Evolutionary conservation across 306 rosid genomes (phyloP), one percentile per base, ranked within the genome.

Genomic region (Lotus japonicus): DNA sequence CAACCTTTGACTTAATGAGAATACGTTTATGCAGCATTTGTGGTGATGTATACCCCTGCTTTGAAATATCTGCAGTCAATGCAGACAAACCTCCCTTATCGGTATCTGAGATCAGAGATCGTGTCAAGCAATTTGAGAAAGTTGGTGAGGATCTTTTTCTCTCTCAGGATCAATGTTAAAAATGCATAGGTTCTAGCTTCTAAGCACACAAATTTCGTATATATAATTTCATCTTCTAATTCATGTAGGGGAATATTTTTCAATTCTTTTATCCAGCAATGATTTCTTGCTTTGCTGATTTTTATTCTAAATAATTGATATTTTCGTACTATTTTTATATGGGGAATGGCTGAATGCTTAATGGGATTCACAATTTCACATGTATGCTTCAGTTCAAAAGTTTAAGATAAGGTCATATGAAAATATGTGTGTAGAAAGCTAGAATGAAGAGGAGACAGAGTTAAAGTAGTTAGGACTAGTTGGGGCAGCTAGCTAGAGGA

Each of bases 61-160:
- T 90, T 69, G 97, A 92, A 88, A 57, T 92, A 79, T 86, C 98
- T 56, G 98, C 96, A 41, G 82, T 92, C 73, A 92, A 90, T 79
- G 91, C 98, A 49, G 98, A 92, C 84, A 92, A 92, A 76, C 96
- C 98, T 75, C 97, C 96, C 55, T 81, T 92, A 46, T 81, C 82
- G 0, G 81, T 86, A 68, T 80, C 87, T 62, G 75, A 86, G 70
- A 79, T 90, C 68, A 92, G 82, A 78, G 89, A 88, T 57, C 96
- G 98, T 9, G 82, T 92, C 67, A 79, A 86, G 85, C 97, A 88
- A 82, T 92, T 92, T 56, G 86, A 86, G 75, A 78, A 83, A 73
- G 82, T 59, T 77, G 98, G 98, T 92, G 77, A 90, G 94, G 14
- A 68, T 80, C 45, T 15, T 70, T 11, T 46, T 48, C 62, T 41